Percentiles rank a stretch among this genome's conserved stretches.
These are phyloP conservation scores for Omphalea diandra DNA, from an alignment of 441 rosid species.

Conservation along the genomic window DNA sequence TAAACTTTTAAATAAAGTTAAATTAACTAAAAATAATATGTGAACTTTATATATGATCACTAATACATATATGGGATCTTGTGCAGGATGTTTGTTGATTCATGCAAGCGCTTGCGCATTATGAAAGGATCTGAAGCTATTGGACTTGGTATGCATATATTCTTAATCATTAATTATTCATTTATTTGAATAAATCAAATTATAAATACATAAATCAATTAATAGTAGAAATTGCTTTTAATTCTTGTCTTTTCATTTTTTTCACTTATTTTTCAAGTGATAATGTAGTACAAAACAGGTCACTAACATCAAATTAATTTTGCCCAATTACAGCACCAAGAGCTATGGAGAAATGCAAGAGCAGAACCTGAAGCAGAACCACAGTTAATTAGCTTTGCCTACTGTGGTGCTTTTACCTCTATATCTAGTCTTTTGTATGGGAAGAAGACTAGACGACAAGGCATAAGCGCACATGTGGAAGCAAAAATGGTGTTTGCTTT, in stretches of 20 bases:
- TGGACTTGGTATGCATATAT: constrained; percentile 81
- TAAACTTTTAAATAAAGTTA: too few relatives aligned
- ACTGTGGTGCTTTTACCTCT: constrained; percentile 1
- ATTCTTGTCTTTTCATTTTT: neutral
- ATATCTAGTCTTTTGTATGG: constrained; percentile 1
- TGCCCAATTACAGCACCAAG: constrained; percentile 68
- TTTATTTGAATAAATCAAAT: too few relatives aligned
- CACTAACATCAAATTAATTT: too few relatives aligned
- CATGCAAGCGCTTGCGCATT: constrained; percentile 77
- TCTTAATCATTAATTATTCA: neutral
- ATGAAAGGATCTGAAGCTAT: constrained; percentile 84
- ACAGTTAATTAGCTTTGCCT: neutral
- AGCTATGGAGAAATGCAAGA: constrained; percentile 96
- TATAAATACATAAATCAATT: too few relatives aligned
- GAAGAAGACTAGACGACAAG: constrained; percentile 17
- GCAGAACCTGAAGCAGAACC: constrained; percentile 50
- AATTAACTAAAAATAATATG: too few relatives aligned
- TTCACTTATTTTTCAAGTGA: neutral
- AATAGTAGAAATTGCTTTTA: neutral
- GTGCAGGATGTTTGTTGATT: constrained; percentile 65
- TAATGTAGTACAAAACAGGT: too few relatives aligned
- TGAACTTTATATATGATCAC: neutral
- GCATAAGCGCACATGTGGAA: constrained; percentile 23
- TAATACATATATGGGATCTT: neutral
- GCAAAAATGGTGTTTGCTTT: constrained; percentile 17